Evolutionary conservation across 2,329 filamentous ascomycete species (phyloP).

Genomic region (Fusarium aywerte): DNA sequence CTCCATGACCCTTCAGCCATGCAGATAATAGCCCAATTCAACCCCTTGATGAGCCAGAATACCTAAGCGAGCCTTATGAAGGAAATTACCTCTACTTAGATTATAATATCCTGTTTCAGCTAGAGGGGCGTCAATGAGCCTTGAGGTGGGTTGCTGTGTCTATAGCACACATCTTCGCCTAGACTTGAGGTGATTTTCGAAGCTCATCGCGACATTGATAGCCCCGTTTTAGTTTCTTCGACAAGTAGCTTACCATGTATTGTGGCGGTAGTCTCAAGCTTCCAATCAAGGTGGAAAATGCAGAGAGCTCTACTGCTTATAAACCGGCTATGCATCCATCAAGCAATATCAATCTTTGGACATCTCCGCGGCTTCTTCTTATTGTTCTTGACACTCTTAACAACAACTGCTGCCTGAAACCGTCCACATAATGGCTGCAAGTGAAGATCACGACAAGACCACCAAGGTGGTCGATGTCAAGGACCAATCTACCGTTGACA

Average conservation of each 20-base stretch:
- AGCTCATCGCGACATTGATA: constrained; percentile 43
- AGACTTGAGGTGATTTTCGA: constrained; percentile 42
- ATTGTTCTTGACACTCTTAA: not conserved
- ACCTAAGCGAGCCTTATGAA: no score
- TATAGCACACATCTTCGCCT: constrained; percentile 7
- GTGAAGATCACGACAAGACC: constrained; percentile 14
- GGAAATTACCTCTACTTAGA: not conserved
- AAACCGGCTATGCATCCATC: constrained; percentile 35
- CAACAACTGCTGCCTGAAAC: not conserved
- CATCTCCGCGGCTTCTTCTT: constrained; percentile 33
- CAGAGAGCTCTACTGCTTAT: constrained; percentile 29
- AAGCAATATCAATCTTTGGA: not conserved
- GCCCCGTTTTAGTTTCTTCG: constrained; percentile 4
- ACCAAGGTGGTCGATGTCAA: constrained; percentile 25
- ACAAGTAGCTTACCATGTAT: not conserved
- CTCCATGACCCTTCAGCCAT: not conserved
- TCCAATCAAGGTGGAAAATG: not conserved
- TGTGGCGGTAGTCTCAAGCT: not conserved
- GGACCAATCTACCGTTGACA: constrained; percentile 32
- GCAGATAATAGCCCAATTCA: not conserved
- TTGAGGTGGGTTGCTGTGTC: not conserved
- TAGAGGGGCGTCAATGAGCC: not conserved
- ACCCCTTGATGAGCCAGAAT: not conserved
- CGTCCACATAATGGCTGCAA: constrained; percentile 24
- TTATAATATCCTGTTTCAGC: not conserved